Percentiles rank a stretch among this genome's conserved stretches.
Conservation (phyloP, 2,329 filamentous ascomycete genomes). For the Albophoma yamanashiensis region DNA sequence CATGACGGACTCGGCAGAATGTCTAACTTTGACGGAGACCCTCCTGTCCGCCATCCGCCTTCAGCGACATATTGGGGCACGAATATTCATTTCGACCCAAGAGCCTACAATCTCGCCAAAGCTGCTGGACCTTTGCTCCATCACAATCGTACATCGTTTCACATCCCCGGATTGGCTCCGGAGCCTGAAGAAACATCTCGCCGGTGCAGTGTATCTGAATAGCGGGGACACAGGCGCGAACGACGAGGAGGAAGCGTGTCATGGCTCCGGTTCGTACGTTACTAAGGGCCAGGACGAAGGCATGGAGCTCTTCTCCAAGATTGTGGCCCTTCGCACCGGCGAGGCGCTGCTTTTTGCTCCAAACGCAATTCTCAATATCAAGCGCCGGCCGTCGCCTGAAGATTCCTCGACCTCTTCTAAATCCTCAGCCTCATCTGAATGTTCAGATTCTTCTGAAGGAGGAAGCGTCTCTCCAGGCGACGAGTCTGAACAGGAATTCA, state of each 20-base stretch:
- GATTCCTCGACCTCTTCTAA: background rate
- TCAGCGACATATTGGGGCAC: constrained; percentile 57
- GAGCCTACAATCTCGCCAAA: constrained; percentile 61
- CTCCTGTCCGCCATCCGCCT: constrained; percentile 55
- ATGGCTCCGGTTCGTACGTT: background rate
- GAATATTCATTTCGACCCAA: constrained; percentile 65
- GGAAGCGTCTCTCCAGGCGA: background rate
- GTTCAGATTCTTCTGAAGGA: background rate
- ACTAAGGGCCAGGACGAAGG: background rate
- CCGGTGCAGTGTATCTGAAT: constrained; percentile 12
- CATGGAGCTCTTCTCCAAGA: constrained; percentile 26
- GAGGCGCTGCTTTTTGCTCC: constrained; percentile 37
- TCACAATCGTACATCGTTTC: constrained; percentile 66
- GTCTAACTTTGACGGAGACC: constrained; percentile 46
- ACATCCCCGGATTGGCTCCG: constrained; percentile 53
- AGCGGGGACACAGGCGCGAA: background rate
- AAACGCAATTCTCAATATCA: constrained; percentile 22
- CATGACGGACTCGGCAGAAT: constrained; percentile 45
- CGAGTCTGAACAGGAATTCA: background rate
- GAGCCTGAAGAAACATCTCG: constrained; percentile 33
- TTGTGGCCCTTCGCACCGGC: constrained; percentile 30
- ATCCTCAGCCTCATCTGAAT: too few relatives aligned
- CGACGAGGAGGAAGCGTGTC: background rate
- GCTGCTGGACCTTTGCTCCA: constrained; percentile 59
- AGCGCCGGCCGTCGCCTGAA: too few relatives aligned